Evolutionary conservation across 176 grass and related monocot genomes (phyloP).

Genomic region (Calamus simplicifolius): DNA sequence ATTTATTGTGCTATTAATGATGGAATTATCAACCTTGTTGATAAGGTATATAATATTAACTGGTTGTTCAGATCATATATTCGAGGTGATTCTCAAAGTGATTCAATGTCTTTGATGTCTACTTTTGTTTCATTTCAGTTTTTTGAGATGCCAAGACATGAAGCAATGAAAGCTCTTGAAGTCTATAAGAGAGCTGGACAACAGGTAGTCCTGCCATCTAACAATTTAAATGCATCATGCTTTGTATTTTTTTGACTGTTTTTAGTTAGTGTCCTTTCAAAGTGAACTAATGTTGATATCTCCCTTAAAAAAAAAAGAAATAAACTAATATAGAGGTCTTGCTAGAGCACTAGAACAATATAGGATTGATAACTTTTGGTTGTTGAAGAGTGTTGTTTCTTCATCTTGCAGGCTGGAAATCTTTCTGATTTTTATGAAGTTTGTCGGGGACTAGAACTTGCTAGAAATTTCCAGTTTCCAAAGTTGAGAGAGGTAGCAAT

Average conservation of each 20-base stretch:
- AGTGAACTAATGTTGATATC: too few relatives aligned
- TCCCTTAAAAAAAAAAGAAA: too few relatives aligned
- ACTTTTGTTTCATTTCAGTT: conserved; percentile 33
- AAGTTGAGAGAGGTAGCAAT: conserved; percentile 75
- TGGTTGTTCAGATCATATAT: background rate
- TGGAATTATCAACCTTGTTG: conserved; percentile 99
- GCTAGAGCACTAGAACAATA: too few relatives aligned
- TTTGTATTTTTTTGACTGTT: too few relatives aligned
- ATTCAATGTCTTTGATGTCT: background rate
- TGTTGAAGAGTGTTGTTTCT: conserved; percentile 13
- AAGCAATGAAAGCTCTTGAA: conserved; percentile 86
- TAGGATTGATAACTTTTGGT: too few relatives aligned
- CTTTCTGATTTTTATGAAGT: conserved; percentile 95
- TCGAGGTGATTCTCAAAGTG: too few relatives aligned
- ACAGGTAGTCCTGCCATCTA: conserved; percentile 44
- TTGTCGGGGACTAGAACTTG: conserved; percentile 76
- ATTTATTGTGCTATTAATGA: conserved; percentile 96
- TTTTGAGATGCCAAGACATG: conserved; percentile 96
- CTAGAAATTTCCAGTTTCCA: conserved; percentile 97
- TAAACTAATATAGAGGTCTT: too few relatives aligned
- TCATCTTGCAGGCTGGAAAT: conserved; percentile 62
- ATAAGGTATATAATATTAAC: conserved; percentile 52
- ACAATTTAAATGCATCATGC: conserved; percentile 4
- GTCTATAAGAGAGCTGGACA: conserved; percentile 87
- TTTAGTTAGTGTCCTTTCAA: too few relatives aligned